Evolutionary conservation across 257 asterid species (phyloP).

Genomic region (Mentha longifolia): DNA sequence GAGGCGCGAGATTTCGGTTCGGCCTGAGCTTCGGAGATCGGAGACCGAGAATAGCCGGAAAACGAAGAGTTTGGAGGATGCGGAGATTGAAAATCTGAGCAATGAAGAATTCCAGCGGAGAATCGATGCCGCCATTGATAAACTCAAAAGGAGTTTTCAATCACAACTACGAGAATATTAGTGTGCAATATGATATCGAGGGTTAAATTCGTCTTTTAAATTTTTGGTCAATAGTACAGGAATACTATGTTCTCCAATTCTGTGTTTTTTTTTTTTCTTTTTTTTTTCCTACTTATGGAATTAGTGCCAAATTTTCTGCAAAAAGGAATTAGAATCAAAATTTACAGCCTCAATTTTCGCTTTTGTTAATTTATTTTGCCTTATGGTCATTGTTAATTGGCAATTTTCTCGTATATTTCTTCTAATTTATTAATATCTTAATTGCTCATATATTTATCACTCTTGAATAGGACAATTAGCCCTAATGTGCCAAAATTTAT

Average conservation of each 20-base stretch:
- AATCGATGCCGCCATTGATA: conserved; percentile 69
- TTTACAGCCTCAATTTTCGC: conserved; percentile 7
- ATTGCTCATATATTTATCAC: too few relatives aligned
- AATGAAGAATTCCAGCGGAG: conserved; percentile 73
- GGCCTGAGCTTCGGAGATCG: conserved; percentile 63
- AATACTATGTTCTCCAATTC: conserved; percentile 33
- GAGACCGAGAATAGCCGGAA: conserved; percentile 53
- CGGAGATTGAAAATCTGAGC: conserved; percentile 66
- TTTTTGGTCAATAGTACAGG: conserved; percentile 16
- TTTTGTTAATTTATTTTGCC: neutral
- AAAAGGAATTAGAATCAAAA: conserved; percentile 30
- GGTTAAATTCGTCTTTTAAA: conserved; percentile 7
- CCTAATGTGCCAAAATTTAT: too few relatives aligned
- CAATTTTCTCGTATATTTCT: neutral
- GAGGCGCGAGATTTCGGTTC: conserved; percentile 56
- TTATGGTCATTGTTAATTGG: neutral
- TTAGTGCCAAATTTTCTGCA: conserved; percentile 17
- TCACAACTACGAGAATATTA: conserved; percentile 20
- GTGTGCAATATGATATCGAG: conserved; percentile 6
- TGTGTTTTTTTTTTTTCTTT: conserved; percentile 28
- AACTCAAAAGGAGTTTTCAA: conserved; percentile 38
- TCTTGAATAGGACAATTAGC: too few relatives aligned
- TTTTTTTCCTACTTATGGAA: conserved; percentile 26
- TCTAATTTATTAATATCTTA: neutral
- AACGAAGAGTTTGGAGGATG: conserved; percentile 26